phyloP scores from a whole-genome alignment of 1,284 basidiomycete species.

The Malassezia restricta region DNA sequence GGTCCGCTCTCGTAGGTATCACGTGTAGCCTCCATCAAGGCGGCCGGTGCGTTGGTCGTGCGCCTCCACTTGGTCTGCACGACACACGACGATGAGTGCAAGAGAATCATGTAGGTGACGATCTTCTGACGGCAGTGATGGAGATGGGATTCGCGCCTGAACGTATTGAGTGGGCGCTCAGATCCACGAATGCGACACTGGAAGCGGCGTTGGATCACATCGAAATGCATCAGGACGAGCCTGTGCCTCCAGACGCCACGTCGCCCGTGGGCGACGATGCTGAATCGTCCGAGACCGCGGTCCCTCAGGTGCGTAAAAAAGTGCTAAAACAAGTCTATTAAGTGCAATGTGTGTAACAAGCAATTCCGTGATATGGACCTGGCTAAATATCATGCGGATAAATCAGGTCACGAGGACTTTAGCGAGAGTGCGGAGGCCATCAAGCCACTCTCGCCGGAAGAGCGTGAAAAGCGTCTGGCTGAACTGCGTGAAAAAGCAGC shows the following conservation, averaged over 20 bases:
- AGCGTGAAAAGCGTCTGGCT: constrained; percentile 68
- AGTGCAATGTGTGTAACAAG: constrained; percentile 40
- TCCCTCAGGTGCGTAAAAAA: constrained; percentile 23
- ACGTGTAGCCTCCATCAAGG: not conserved
- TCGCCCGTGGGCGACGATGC: not conserved
- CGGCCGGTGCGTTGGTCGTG: not conserved
- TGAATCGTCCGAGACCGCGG: constrained; percentile 14
- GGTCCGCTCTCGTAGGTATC: constrained; percentile 21
- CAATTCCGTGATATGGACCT: constrained; percentile 63
- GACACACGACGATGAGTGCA: constrained; percentile 6
- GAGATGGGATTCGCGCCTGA: constrained; percentile 43
- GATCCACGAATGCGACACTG: constrained; percentile 26
- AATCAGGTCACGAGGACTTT: constrained; percentile 72
- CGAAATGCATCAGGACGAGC: constrained; percentile 33
- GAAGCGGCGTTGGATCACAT: constrained; percentile 43
- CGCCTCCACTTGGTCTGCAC: not conserved
- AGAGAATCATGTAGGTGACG: constrained; percentile 8
- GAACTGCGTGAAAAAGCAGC: constrained; percentile 50
- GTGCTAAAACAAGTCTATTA: constrained; percentile 24
- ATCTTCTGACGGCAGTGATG: constrained; percentile 19
- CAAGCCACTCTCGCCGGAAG: constrained; percentile 85
- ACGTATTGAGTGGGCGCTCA: constrained; percentile 43
- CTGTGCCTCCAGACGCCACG: constrained; percentile 19
- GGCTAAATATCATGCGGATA: constrained; percentile 87
- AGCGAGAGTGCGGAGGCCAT: constrained; percentile 92